Percentiles rank a stretch among this genome's conserved stretches.
Conservation (phyloP, 2,329 filamentous ascomycete species). For the Penicillium sp. region DNA sequence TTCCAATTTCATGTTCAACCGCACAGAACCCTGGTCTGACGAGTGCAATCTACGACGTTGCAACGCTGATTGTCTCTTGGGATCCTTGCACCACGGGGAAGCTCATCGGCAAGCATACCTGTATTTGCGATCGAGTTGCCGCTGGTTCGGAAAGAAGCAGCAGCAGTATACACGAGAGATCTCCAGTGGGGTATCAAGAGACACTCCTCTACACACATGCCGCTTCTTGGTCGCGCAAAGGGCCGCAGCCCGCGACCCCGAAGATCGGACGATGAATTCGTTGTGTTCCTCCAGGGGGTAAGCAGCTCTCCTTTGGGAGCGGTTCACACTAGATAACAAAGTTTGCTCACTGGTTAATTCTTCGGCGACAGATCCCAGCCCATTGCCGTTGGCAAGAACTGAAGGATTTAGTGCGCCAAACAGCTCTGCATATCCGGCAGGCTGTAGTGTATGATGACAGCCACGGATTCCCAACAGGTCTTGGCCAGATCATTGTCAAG, state of each 20-base stretch:
- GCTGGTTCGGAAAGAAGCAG: not conserved
- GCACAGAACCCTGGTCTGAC: conserved; percentile 11
- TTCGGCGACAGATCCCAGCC: conserved; percentile 39
- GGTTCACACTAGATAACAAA: not conserved
- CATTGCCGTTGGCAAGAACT: conserved; percentile 49
- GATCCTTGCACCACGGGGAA: conserved; percentile 1
- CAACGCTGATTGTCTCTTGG: conserved; percentile 8
- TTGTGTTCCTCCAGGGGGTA: conserved; percentile 48
- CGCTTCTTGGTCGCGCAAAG: conserved; percentile 35
- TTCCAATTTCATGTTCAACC: conserved; percentile 11
- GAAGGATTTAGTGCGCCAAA: conserved; percentile 48
- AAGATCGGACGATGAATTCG: conserved; percentile 45
- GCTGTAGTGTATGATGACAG: conserved; percentile 48
- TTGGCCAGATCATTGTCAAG: conserved; percentile 49
- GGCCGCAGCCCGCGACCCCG: conserved; percentile 32
- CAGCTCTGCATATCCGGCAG: conserved; percentile 46
- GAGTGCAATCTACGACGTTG: conserved; percentile 13
- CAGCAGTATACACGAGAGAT: not conserved
- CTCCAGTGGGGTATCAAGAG: not conserved
- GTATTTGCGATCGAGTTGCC: conserved; percentile 4
- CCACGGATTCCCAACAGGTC: conserved; percentile 44
- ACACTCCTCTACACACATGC: conserved; percentile 26
- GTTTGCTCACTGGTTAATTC: not conserved
- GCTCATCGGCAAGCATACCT: not conserved
- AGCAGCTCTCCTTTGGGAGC: conserved; percentile 22